Conservation (phyloP, 257 asterid genomes). For the Rehmannia glutinosa region DNA sequence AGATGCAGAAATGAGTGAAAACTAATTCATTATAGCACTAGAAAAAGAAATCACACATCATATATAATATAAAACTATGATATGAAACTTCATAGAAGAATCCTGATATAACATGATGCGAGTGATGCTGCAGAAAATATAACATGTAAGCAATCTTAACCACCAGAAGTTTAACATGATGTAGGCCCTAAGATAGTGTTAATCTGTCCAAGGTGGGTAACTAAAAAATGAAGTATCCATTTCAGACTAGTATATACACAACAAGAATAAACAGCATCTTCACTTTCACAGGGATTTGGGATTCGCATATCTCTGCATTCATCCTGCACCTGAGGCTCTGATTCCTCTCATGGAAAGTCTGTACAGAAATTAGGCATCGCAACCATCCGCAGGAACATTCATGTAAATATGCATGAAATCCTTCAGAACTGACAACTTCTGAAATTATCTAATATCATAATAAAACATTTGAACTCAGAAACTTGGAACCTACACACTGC, state of each 20-base stretch:
- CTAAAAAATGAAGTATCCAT: neutral
- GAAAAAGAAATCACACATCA: neutral
- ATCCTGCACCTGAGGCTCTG: neutral
- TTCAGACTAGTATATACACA: neutral
- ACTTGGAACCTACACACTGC: slow-evolving; percentile 82
- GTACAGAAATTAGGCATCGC: neutral
- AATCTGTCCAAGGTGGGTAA: neutral
- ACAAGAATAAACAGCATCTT: neutral
- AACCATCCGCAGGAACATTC: slow-evolving; percentile 8
- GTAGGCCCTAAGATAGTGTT: neutral
- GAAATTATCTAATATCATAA: neutral
- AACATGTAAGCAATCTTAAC: neutral
- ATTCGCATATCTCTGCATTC: neutral
- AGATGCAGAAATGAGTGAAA: neutral
- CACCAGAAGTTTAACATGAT: neutral
- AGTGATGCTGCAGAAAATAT: neutral
- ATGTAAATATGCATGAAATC: slow-evolving; percentile 1
- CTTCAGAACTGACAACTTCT: neutral
- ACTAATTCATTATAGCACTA: neutral
- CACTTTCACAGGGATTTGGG: neutral
- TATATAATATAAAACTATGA: neutral
- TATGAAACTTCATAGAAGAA: neutral
- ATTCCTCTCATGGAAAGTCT: neutral
- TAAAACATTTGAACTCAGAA: slow-evolving; percentile 1
- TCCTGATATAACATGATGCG: too few relatives aligned